phyloP scores from a whole-genome alignment of 345 rosid species.

The Alliaria petiolata region DNA sequence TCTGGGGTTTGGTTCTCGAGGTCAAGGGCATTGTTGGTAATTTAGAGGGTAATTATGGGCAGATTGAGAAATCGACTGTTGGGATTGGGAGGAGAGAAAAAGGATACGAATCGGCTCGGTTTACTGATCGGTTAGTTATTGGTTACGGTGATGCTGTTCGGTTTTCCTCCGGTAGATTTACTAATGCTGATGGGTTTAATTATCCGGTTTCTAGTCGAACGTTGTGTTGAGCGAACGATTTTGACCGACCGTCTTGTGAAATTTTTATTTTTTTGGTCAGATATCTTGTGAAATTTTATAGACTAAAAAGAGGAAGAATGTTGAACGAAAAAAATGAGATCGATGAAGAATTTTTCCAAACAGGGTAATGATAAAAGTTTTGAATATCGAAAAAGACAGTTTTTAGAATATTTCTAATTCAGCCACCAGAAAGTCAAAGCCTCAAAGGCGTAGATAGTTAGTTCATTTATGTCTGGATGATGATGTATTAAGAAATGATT shows the following conservation, averaged over 20 bases:
- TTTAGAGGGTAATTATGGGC: not conserved
- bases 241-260: not conserved
- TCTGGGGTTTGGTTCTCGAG: slow-evolving; percentile 50
- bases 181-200: slow-evolving; percentile 24
- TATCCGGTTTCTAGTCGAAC: not conserved
- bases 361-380: not conserved
- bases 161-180: slow-evolving; percentile 46
- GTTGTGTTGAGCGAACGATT: not conserved
- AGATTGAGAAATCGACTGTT: slow-evolving; percentile 23
- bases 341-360: not conserved
- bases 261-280: not conserved
- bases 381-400: not conserved
- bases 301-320: not conserved
- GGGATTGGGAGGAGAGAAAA: slow-evolving; percentile 26
- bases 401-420: not conserved
- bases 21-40: slow-evolving; percentile 35
- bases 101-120: slow-evolving; percentile 59
- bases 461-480: not conserved
- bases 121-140: slow-evolving; percentile 36
- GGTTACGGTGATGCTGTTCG: slow-evolving; percentile 29
- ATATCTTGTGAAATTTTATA: not conserved
- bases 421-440: too few relatives aligned
- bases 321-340: too few relatives aligned
- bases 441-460: not conserved
- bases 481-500: not conserved